A percentile compares a stretch with the other conserved stretches of the same genome.
Evolutionary conservation across 805 yeast genomes (phyloP).

Genomic region (Metschnikowia picachoensis): DNA sequence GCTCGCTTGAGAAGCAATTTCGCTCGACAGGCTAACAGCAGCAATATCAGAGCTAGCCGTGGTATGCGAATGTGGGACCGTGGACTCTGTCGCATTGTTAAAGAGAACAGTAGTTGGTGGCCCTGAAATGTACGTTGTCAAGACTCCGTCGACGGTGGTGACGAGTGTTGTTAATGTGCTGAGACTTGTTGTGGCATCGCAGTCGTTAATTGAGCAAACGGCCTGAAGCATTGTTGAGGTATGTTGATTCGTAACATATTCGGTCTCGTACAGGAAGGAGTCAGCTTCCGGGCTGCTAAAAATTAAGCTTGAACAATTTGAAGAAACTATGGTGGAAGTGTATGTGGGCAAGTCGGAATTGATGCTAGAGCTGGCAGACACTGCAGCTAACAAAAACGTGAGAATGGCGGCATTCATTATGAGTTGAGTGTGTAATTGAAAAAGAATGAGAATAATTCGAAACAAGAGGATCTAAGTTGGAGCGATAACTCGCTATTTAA

Average conservation of each 20-base stretch:
- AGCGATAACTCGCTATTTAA: too few relatives aligned
- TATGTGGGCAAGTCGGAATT: conserved; percentile 12
- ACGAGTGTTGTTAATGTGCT: conserved; percentile 32
- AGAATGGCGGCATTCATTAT: conserved; percentile 11
- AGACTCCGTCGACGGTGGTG: conserved; percentile 35
- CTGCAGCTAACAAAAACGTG: conserved; percentile 8
- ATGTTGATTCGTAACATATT: conserved; percentile 11
- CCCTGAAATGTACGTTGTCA: conserved; percentile 35
- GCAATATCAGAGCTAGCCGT: background rate
- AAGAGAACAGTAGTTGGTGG: conserved; percentile 22
- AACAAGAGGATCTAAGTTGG: background rate
- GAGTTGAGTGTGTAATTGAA: background rate
- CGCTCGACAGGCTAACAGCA: background rate
- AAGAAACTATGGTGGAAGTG: conserved; percentile 16
- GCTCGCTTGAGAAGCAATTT: background rate
- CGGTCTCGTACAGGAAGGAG: conserved; percentile 12
- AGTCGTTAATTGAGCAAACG: conserved; percentile 26
- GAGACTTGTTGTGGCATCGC: conserved; percentile 33
- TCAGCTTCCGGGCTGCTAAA: conserved; percentile 8
- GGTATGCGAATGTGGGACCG: background rate
- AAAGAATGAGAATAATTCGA: background rate
- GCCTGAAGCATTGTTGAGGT: conserved; percentile 21
- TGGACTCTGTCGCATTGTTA: conserved; percentile 3
- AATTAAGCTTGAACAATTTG: conserved; percentile 13
- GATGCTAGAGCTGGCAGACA: conserved; percentile 5